Conservation (phyloP, 164 flowering plant genomes). For the Vitis amurensis region DNA sequence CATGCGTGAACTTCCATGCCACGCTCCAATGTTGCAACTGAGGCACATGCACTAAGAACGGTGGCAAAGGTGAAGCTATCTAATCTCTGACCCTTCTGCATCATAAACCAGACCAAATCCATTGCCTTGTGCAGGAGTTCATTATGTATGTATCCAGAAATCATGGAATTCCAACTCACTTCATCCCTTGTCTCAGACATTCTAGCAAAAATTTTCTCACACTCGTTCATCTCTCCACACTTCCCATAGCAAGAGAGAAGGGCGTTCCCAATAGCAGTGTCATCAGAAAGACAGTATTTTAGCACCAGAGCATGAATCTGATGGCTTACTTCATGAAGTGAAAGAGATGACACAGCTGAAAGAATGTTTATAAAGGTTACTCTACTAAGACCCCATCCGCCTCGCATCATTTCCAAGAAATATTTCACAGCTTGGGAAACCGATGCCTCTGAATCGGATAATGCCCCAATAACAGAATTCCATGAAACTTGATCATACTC, state of each 20-base stretch:
- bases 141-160: conserved; percentile 79
- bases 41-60: conserved; percentile 93
- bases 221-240: conserved; percentile 59
- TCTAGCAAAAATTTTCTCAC: conserved; percentile 63
- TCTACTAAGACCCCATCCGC: conserved; percentile 59
- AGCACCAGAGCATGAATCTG: conserved; percentile 72
- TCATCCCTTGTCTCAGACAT: conserved; percentile 77
- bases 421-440: conserved; percentile 40
- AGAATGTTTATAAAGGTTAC: conserved; percentile 76
- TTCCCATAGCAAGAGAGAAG: conserved; percentile 79
- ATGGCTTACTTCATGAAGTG: conserved; percentile 37
- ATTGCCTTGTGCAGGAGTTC: conserved; percentile 70
- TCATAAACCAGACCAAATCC: conserved; percentile 71
- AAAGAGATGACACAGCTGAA: conserved; percentile 61
- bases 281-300: conserved; percentile 41
- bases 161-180: conserved; percentile 86
- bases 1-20: conserved; percentile 93
- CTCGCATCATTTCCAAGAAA: conserved; percentile 63
- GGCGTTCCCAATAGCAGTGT: conserved; percentile 63
- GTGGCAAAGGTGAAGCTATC: conserved; percentile 83
- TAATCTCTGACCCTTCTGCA: conserved; percentile 65
- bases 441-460: conserved; percentile 48
- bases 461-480: conserved; percentile 81
- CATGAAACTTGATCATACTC: conserved; percentile 76
- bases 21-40: conserved; percentile 74